Percentiles rank a stretch among this genome's conserved stretches.
These are phyloP conservation scores for Penicillium atrosanguineum DNA, from an alignment of 495 filamentous ascomycete species.

Conservation along the genomic window DNA sequence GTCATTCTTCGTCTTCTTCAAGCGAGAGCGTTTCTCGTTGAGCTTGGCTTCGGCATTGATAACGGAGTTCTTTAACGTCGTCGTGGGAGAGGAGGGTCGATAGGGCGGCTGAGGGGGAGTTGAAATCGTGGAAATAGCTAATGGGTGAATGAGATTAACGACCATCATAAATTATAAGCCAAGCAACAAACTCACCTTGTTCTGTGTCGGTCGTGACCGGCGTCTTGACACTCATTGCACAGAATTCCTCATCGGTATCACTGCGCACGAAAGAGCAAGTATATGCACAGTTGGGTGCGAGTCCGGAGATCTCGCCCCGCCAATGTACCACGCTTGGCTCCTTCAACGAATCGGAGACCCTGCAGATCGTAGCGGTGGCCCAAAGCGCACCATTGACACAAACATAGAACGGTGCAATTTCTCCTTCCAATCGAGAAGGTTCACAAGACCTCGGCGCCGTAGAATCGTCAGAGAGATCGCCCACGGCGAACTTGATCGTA, in stretches of 20 bases:
- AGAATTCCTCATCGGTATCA: slow-evolving; percentile 69
- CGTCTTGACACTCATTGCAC: slow-evolving; percentile 77
- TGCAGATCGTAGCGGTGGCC: slow-evolving; percentile 73
- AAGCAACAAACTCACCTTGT: slow-evolving; percentile 42
- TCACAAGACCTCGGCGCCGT: slow-evolving; percentile 32
- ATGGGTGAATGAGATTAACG: slow-evolving; percentile 6
- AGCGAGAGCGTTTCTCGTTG: slow-evolving; percentile 69
- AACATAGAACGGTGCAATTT: slow-evolving; percentile 79
- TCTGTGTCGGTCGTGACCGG: slow-evolving; percentile 67
- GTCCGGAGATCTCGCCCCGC: slow-evolving; percentile 83
- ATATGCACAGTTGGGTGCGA: slow-evolving; percentile 83
- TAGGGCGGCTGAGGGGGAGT: slow-evolving; percentile 57
- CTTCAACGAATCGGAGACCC: slow-evolving; percentile 48
- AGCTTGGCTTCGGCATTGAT: slow-evolving; percentile 74
- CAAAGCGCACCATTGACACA: slow-evolving; percentile 86
- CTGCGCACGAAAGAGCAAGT: slow-evolving; percentile 79
- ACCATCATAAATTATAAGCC: not conserved
- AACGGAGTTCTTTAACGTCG: slow-evolving; percentile 86
- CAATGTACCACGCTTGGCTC: slow-evolving; percentile 55
- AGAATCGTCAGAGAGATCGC: slow-evolving; percentile 56
- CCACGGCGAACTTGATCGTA: slow-evolving; percentile 78
- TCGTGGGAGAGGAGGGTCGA: slow-evolving; percentile 81
- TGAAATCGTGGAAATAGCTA: slow-evolving; percentile 41
- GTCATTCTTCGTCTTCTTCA: slow-evolving; percentile 75
- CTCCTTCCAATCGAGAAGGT: slow-evolving; percentile 32